A percentile compares a stretch with the other conserved stretches of the same genome.
These are phyloP conservation scores for Trametes hirsuta DNA, from an alignment of 1,284 basidiomycete species.

Conservation along the genomic window DNA sequence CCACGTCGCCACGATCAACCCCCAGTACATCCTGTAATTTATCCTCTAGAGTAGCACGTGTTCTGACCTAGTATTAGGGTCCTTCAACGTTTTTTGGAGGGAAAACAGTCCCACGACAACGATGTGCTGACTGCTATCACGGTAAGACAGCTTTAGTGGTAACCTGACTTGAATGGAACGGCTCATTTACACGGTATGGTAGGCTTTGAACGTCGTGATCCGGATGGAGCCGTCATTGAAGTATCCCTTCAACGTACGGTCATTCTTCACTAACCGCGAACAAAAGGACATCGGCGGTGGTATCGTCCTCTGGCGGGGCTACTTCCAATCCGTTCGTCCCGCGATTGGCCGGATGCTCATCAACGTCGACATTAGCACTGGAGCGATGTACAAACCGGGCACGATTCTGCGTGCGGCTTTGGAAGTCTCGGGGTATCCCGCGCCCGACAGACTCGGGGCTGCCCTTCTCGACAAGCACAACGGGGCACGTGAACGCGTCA, in stretches of 20 bases:
- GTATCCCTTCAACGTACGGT: slow-evolving; percentile 75
- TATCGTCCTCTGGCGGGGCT: slow-evolving; percentile 72
- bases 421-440: slow-evolving; percentile 51
- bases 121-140: slow-evolving; percentile 73
- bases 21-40: slow-evolving; percentile 53
- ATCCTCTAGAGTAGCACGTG: background rate
- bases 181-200: background rate
- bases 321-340: slow-evolving; percentile 77
- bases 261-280: slow-evolving; percentile 73
- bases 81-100: slow-evolving; percentile 63
- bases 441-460: slow-evolving; percentile 36
- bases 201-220: slow-evolving; percentile 78
- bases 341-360: slow-evolving; percentile 68
- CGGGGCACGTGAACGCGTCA: slow-evolving; percentile 57
- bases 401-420: slow-evolving; percentile 56
- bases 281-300: slow-evolving; percentile 68
- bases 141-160: slow-evolving; percentile 38
- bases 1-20: slow-evolving; percentile 75
- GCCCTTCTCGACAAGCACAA: slow-evolving; percentile 38
- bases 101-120: slow-evolving; percentile 71
- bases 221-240: slow-evolving; percentile 72
- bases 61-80: slow-evolving; percentile 45
- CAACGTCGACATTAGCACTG: slow-evolving; percentile 80
- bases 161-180: slow-evolving; percentile 1
- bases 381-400: slow-evolving; percentile 70